Conservation (phyloP, 805 yeast genomes). For the Debaryomyces prosopidis region DNA sequence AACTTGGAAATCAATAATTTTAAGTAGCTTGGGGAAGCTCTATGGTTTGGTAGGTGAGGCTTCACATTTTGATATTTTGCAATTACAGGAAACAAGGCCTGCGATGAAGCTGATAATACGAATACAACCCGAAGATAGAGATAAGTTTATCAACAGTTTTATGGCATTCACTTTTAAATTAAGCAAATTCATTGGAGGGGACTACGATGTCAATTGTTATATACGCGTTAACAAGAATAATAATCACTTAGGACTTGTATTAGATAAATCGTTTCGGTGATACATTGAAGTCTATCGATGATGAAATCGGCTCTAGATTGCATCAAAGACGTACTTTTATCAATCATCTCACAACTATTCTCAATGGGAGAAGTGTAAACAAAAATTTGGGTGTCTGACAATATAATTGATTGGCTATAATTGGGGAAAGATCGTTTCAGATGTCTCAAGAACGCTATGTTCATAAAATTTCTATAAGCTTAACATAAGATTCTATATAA, state of each 20-base stretch:
- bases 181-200: constrained; percentile 21
- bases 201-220: constrained; percentile 17
- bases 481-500: no score
- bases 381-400: no score
- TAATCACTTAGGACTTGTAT: constrained; percentile 20
- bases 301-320: no score
- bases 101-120: constrained; percentile 22
- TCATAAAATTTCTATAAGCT: no score
- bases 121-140: constrained; percentile 28
- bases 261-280: constrained; percentile 4
- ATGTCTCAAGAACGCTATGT: no score
- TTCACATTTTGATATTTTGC: constrained; percentile 27
- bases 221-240: constrained; percentile 15
- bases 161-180: constrained; percentile 30
- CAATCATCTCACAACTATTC: no score
- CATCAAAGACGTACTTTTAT: no score
- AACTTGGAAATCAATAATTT: constrained; percentile 32
- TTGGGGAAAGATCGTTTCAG: no score
- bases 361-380: no score
- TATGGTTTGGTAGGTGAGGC: constrained; percentile 38
- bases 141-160: constrained; percentile 30
- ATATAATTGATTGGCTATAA: no score
- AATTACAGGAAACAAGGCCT: constrained; percentile 9
- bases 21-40: constrained; percentile 22
- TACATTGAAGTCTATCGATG: no score